Evolutionary conservation across 257 asterid species (phyloP), one percentile per base, ranked within the genome.

Genomic region (Orobanche coerulescens): DNA sequence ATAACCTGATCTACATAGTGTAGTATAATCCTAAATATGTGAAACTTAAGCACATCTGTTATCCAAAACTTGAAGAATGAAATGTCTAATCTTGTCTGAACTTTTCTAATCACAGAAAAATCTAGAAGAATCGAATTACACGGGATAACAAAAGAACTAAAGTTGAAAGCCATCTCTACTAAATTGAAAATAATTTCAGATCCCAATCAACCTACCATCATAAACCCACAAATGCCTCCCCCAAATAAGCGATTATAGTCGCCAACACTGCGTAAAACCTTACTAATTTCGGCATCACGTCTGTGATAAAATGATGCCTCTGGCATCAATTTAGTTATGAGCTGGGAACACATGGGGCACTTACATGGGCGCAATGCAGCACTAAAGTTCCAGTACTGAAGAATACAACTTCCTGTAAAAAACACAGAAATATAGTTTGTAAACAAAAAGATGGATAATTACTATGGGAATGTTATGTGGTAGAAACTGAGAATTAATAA

Each of bases 281-380:
- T 76, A 64, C 64, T 56, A 26, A 73, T 81, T 56, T 83, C 86
- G 11, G 20, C 68, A 64, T 75, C 84, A 40, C 52, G 73, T 66
- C 66, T 75, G 20, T 55, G 54, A 71, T 39, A 33, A 75, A 85
- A 72, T 26, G 94, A 79, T 14, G 83, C 84, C 74, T 83, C 84
- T 0, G 93, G 95, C 54, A 73, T 80, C 86, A 85, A 73, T 23
- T 61, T 73, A 28, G 81, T 75, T 66, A 88, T 86, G 71, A 46
- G 65, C 72, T 68, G 73, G 8, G 77, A 79, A 80, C 96, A 88
- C 95, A 88, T 85, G 52, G 96, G 96, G 70, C 96, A 88, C 71
- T 64, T 83, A 76, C 96, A 88, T 34, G 94, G 93, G 65, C 68
- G 83, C 68, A 88, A 66, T 25, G 82, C 78, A 28, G 86, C 76